Evolutionary conservation across 352 stramenopile genomes (phyloP).

Genomic region (Peronospora farinosa): DNA sequence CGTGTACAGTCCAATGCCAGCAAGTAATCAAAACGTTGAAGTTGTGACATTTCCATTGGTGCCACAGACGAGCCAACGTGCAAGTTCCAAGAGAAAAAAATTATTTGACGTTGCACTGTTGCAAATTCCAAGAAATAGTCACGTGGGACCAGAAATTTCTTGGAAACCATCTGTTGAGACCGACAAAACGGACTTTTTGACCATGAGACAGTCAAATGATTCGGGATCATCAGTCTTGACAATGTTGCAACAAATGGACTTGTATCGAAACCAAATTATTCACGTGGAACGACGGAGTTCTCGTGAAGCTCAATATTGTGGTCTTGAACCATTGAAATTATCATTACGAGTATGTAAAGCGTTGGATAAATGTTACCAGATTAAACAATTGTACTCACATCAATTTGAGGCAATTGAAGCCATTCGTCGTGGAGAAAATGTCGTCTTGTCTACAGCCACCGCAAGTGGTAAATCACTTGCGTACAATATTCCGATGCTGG

Average conservation of each 20-base stretch:
- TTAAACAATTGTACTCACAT: conserved; percentile 88
- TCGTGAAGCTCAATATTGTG: conserved; percentile 37
- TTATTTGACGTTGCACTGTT: conserved; percentile 47
- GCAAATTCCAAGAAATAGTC: conserved; percentile 1
- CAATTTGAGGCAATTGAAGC: conserved; percentile 87
- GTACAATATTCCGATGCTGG: conserved; percentile 92
- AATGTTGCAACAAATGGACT: conserved; percentile 43
- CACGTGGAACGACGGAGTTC: conserved; percentile 59
- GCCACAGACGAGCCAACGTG: conserved; percentile 54
- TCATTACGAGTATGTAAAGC: conserved; percentile 30
- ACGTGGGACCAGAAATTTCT: too few species aligned
- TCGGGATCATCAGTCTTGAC: conserved; percentile 37
- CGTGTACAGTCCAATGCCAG: conserved; percentile 28
- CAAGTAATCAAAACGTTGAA: conserved; percentile 32
- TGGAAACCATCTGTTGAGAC: background rate
- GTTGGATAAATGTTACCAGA: conserved; percentile 38
- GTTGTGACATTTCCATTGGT: conserved; percentile 54
- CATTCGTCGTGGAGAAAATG: conserved; percentile 80
- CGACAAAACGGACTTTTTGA: conserved; percentile 6
- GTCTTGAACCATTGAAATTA: conserved; percentile 36
- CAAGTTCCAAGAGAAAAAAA: conserved; percentile 45
- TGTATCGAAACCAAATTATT: conserved; percentile 75
- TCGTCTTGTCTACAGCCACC: conserved; percentile 94
- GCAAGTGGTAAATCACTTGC: conserved; percentile 96
- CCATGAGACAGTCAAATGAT: conserved; percentile 3